Evolutionary conservation across 2,329 filamentous ascomycete species (phyloP).

Genomic region (Aspergillus thermomutatus): DNA sequence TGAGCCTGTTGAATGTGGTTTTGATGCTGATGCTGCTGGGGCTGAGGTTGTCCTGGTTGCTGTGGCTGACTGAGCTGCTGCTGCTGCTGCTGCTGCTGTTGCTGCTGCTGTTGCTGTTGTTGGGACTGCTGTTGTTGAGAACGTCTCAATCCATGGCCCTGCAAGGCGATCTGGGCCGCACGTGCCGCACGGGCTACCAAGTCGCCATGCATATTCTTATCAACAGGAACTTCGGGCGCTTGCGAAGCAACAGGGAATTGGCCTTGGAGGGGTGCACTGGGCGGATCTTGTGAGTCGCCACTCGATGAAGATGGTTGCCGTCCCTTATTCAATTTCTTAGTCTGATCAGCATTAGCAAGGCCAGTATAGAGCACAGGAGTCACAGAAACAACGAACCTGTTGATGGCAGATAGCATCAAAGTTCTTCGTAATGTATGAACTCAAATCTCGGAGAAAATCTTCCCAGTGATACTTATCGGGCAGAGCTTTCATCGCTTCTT

Average conservation of each 20-base stretch:
- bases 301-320: slow-evolving; percentile 35
- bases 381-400: slow-evolving; percentile 34
- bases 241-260: slow-evolving; percentile 40
- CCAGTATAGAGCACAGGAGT: not conserved
- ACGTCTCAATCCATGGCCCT: slow-evolving; percentile 39
- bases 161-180: slow-evolving; percentile 47
- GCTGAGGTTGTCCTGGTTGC: slow-evolving; percentile 16
- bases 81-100: slow-evolving; percentile 22
- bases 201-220: slow-evolving; percentile 42
- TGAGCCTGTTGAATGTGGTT: slow-evolving; percentile 22
- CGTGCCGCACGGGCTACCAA: slow-evolving; percentile 47
- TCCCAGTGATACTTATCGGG: slow-evolving; percentile 62
- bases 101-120: slow-evolving; percentile 29
- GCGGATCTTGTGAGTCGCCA: slow-evolving; percentile 35
- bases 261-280: slow-evolving; percentile 38
- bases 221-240: slow-evolving; percentile 38
- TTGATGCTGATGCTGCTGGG: slow-evolving; percentile 16
- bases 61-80: slow-evolving; percentile 8
- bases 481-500: slow-evolving; percentile 48
- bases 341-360: slow-evolving; percentile 26
- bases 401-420: slow-evolving; percentile 52
- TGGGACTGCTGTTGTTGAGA: slow-evolving; percentile 34
- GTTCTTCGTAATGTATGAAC: slow-evolving; percentile 56
- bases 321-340: slow-evolving; percentile 39
- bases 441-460: slow-evolving; percentile 59